Evolutionary conservation across 352 stramenopile species (phyloP).

Genomic region (Globisporangium spiculum): DNA sequence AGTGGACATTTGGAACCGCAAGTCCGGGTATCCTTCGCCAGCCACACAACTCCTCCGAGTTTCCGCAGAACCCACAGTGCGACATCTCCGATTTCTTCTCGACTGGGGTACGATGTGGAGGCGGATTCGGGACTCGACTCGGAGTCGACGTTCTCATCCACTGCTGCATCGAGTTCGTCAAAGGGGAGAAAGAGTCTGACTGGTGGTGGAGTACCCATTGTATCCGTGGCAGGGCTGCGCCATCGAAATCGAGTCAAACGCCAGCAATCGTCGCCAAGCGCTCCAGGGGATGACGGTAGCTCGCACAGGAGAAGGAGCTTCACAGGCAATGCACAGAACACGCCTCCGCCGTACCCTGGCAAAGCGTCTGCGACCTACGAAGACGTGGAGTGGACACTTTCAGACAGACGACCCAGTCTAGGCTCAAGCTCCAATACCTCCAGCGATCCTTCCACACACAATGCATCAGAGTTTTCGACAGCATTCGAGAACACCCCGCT

Average conservation of each 20-base stretch:
- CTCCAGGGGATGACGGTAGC: slow-evolving; percentile 9
- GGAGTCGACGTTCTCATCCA: slow-evolving; percentile 9
- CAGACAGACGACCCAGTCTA: slow-evolving; percentile 4
- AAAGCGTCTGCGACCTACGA: slow-evolving; percentile 12
- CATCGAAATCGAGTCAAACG: slow-evolving; percentile 25
- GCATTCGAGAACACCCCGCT: neutral
- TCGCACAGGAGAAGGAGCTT: slow-evolving; percentile 25
- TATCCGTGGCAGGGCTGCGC: slow-evolving; percentile 11
- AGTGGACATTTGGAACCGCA: slow-evolving; percentile 19
- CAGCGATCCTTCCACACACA: slow-evolving; percentile 4
- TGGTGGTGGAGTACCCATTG: slow-evolving; percentile 9
- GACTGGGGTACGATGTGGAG: slow-evolving; percentile 2
- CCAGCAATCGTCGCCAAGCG: slow-evolving; percentile 25
- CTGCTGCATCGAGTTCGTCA: neutral
- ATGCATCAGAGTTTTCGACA: slow-evolving; percentile 1
- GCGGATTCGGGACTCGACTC: slow-evolving; percentile 8
- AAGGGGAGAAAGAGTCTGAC: slow-evolving; percentile 11
- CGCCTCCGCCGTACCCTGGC: neutral
- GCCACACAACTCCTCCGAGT: slow-evolving; percentile 11
- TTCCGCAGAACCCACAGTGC: slow-evolving; percentile 14
- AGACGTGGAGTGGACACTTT: slow-evolving; percentile 12
- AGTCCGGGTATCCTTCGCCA: slow-evolving; percentile 20
- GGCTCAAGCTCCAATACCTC: slow-evolving; percentile 4
- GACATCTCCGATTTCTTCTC: slow-evolving; percentile 2
- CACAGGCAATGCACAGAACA: slow-evolving; percentile 1